Evolutionary conservation across 2,329 filamentous ascomycete species (phyloP).

Genomic region (Fusarium globosum): DNA sequence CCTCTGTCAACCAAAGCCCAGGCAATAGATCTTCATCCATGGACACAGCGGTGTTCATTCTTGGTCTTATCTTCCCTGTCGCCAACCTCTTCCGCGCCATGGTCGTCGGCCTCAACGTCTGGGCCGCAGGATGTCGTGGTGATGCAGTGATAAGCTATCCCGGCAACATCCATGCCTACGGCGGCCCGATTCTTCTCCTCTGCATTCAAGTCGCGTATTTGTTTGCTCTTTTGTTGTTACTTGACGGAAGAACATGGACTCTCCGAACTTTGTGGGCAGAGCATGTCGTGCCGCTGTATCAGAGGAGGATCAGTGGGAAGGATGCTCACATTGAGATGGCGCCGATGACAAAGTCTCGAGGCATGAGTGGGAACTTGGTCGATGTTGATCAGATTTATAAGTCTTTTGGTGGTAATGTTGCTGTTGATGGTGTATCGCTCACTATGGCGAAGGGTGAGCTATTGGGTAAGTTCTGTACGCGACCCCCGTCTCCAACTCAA

Average conservation of each 20-base stretch:
- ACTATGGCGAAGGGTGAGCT: not conserved
- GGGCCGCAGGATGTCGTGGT: not conserved
- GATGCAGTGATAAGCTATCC: not conserved
- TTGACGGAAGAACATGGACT: not conserved
- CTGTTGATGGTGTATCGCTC: not conserved
- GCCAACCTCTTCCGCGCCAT: conserved; percentile 2
- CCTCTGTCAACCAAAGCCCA: not conserved
- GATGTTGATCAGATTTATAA: not conserved
- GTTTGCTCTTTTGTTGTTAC: not conserved
- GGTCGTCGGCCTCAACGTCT: conserved; percentile 2
- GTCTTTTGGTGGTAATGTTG: not conserved
- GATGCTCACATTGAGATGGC: not conserved
- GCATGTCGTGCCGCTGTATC: not conserved
- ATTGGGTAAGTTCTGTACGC: not conserved
- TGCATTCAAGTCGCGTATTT: not conserved
- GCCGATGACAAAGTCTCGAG: not conserved
- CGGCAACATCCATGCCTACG: not conserved
- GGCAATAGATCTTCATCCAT: not conserved
- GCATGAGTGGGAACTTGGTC: not conserved
- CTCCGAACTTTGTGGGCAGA: not conserved
- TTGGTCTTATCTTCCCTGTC: not conserved
- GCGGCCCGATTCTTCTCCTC: not conserved
- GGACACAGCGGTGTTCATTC: not conserved
- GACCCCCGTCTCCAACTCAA: too few species aligned
- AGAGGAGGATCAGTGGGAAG: accelerated